Evolutionary conservation across 345 rosid species (phyloP).

Genomic region (Capsella bursapastoris): DNA sequence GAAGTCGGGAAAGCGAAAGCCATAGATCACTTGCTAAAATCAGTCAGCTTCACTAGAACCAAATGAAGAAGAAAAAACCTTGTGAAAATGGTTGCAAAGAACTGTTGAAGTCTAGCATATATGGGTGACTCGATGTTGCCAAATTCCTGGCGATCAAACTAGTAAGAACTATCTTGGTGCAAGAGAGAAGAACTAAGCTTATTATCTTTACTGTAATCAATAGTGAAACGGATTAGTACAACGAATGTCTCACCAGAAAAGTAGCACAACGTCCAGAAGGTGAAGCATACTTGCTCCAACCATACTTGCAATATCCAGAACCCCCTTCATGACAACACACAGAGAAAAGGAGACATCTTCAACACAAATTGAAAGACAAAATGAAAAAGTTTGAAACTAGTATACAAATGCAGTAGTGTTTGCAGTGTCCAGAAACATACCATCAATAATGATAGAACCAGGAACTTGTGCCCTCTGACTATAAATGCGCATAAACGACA

Average conservation of each 20-base stretch:
- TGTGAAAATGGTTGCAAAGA: constrained; percentile 71
- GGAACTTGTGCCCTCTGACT: constrained; percentile 64
- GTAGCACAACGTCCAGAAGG: constrained; percentile 86
- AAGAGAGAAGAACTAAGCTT: constrained; percentile 22
- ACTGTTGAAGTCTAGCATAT: constrained; percentile 74
- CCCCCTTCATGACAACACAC: constrained; percentile 59
- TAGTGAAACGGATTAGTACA: not conserved
- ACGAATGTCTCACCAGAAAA: constrained; percentile 58
- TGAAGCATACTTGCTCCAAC: constrained; percentile 76
- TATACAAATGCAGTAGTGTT: not conserved
- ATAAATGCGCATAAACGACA: constrained; percentile 71
- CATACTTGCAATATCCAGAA: constrained; percentile 92
- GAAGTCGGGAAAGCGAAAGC: constrained; percentile 3
- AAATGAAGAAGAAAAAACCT: constrained; percentile 52
- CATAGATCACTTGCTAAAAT: not conserved
- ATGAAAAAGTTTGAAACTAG: not conserved
- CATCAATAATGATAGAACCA: constrained; percentile 81
- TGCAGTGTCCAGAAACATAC: constrained; percentile 44
- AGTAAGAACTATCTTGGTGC: constrained; percentile 39
- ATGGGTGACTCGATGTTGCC: constrained; percentile 91
- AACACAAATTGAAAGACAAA: not conserved
- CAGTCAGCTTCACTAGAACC: constrained; percentile 1
- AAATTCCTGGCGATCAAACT: constrained; percentile 67
- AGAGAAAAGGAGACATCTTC: not conserved
- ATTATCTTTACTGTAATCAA: not conserved